A percentile compares a stretch with the other conserved stretches of the same genome.
These are phyloP conservation scores for Geoglossum cookeanum DNA, from an alignment of 2,329 filamentous ascomycete genomes.

Conservation along the genomic window DNA sequence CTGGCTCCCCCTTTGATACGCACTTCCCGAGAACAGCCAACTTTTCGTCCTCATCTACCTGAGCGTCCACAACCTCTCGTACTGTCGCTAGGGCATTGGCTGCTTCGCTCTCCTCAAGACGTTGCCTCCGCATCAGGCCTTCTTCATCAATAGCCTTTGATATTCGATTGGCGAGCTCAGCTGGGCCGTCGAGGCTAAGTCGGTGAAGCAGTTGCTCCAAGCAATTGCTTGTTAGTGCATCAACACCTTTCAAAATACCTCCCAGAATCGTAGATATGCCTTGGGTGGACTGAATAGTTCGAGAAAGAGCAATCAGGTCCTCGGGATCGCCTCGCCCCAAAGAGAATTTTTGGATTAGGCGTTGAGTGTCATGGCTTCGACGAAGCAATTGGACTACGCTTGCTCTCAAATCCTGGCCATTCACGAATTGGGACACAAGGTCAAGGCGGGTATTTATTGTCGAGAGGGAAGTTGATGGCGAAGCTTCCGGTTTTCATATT, in stretches of 20 bases:
- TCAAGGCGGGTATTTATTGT: constrained; percentile 66
- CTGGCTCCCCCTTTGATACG: constrained; percentile 16
- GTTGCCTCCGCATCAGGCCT: constrained; percentile 62
- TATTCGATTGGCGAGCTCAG: constrained; percentile 51
- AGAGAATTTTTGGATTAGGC: constrained; percentile 84
- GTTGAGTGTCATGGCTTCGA: constrained; percentile 66
- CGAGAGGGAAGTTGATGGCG: constrained; percentile 70
- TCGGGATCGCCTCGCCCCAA: constrained; percentile 82
- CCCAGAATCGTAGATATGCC: constrained; percentile 36
- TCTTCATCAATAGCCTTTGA: constrained; percentile 77
- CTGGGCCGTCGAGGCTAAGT: constrained; percentile 47
- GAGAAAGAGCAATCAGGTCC: constrained; percentile 67
- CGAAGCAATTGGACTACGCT: constrained; percentile 47
- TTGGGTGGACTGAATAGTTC: constrained; percentile 57
- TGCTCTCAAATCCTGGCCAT: constrained; percentile 48
- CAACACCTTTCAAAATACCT: neutral
- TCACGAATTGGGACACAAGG: constrained; percentile 57
- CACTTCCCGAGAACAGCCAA: constrained; percentile 11
- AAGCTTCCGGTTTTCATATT: constrained; percentile 25
- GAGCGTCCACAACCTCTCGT: constrained; percentile 46
- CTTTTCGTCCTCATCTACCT: constrained; percentile 40
- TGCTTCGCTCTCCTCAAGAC: constrained; percentile 52
- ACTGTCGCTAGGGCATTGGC: constrained; percentile 54
- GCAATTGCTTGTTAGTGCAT: neutral
- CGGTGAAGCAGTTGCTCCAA: constrained; percentile 27